Base-by-base conservation (phyloP, 306 rosid species). In the Canavalia ensiformis region DNA sequence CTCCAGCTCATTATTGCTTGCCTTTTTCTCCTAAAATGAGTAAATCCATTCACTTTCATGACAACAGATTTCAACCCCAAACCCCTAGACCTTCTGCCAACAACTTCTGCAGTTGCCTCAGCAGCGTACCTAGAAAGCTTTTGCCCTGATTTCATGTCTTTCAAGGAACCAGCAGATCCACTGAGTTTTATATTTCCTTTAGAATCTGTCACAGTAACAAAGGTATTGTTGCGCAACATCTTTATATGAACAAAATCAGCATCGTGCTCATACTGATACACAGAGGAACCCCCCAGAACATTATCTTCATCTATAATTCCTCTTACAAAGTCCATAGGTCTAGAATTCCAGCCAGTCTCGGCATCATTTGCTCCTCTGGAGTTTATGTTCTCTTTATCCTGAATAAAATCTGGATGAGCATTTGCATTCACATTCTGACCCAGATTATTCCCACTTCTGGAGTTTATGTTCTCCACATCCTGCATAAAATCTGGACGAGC, bases 161-260 rank as follows among this genome's bases (percentile, higher is more conserved):
- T 88, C 81, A 92, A 66, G 13, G 91, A 88, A 7, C 98, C 97
- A 35, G 88, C 81, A 1, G 94, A 90, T 68, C 95, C 90, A 63
- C 87, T 89, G 44, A 89, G 84, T 77, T 90, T 93, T 33, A 88
- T 74, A 76, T 93, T 88, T 71, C 97, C 97, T 79, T 90, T 90
- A 49, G 87, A 79, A 78, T 90, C 95, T 0, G 92, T 94, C 56
- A 90, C 90, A 1, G 97, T 90, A 28, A 93, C 88, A 72, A 94
- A 94, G 7, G 94, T 86, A 68, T 94, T 90, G 85, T 90, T 94
- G 9, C 88, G 90, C 88, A 87, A 66, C 78, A 94, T 37, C 88
- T 94, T 94, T 72, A 94, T 59, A 72, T 95, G 97, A 81, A 95
- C 99, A 80, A 87, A 67, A 80, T 95, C 99, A 60, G 90, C 93